Evolutionary conservation across 257 asterid genomes (phyloP).

Genomic region (Osmanthus fragrans): DNA sequence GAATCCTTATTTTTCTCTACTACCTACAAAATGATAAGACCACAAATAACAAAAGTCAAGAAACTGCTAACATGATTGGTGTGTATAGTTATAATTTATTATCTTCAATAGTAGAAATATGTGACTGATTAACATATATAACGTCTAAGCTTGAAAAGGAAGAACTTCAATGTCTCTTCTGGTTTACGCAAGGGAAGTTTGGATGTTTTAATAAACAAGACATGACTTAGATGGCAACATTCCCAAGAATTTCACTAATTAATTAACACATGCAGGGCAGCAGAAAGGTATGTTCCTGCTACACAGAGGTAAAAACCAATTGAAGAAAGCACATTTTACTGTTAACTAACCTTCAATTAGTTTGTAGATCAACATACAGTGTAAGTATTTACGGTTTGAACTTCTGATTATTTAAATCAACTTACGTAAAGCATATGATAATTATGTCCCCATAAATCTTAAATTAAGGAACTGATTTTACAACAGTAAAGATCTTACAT

Average conservation of each 20-base stretch:
- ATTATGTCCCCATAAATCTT: neutral
- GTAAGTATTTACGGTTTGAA: neutral
- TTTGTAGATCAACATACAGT: neutral
- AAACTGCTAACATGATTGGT: slow-evolving; percentile 1
- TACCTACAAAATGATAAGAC: slow-evolving; percentile 52
- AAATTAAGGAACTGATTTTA: slow-evolving; percentile 5
- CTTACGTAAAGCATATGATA: neutral
- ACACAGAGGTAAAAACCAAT: slow-evolving; percentile 10
- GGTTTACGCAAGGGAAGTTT: neutral
- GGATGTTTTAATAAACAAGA: neutral
- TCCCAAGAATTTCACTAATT: slow-evolving; percentile 4
- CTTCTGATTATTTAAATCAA: slow-evolving; percentile 9
- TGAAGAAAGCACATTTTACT: slow-evolving; percentile 6
- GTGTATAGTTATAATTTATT: slow-evolving; percentile 1
- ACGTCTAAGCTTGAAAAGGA: neutral
- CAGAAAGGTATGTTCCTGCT: neutral
- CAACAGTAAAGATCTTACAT: neutral
- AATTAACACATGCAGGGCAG: neutral
- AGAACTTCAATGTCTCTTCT: neutral
- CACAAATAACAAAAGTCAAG: slow-evolving; percentile 19
- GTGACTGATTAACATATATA: neutral
- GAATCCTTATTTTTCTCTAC: slow-evolving; percentile 71
- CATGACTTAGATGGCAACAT: neutral
- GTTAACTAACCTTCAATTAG: slow-evolving; percentile 1
- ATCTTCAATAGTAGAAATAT: neutral